A percentile compares a stretch with the other conserved stretches of the same genome.
Conservation (phyloP, 768 basidiomycete species). For the Lanmaoa rubissima region DNA sequence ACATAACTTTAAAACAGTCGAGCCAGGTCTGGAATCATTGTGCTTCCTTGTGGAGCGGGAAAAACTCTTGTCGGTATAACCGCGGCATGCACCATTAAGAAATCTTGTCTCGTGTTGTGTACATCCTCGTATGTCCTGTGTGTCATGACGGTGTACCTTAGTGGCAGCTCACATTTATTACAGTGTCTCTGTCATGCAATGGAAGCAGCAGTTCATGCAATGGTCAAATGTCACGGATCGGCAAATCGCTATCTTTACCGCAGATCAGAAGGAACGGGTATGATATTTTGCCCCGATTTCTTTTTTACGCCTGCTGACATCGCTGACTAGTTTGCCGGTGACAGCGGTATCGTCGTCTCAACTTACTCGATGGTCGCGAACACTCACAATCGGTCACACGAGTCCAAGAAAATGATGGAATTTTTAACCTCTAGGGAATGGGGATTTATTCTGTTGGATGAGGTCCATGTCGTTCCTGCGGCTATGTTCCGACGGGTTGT, state of each 20-base stretch:
- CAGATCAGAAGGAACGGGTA: conserved; percentile 97
- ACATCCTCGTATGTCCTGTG: conserved; percentile 83
- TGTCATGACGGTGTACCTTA: not conserved
- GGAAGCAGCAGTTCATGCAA: conserved; percentile 97
- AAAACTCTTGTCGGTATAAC: conserved; percentile 99
- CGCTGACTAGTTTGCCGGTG: conserved; percentile 78
- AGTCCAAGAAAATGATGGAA: conserved; percentile 99
- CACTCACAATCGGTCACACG: conserved; percentile 97
- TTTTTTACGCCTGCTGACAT: conserved; percentile 3
- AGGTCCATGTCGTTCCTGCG: conserved; percentile 98
- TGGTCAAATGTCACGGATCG: conserved; percentile 98
- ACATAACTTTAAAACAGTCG: conserved; percentile 51
- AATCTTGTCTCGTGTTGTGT: conserved; percentile 95
- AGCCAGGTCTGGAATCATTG: conserved; percentile 96
- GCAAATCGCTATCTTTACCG: conserved; percentile 96
- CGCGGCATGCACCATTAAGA: conserved; percentile 98
- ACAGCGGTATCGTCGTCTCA: conserved; percentile 96
- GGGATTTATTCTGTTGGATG: conserved; percentile 97
- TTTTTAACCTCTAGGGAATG: conserved; percentile 97
- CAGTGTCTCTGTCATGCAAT: conserved; percentile 95
- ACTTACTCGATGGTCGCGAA: conserved; percentile 99
- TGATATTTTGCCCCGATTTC: conserved; percentile 2
- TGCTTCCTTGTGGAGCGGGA: conserved; percentile 96
- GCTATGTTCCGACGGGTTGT: conserved; percentile 98
- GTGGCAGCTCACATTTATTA: conserved; percentile 7